These are phyloP conservation scores for Sporobolomyces pararoseus DNA, from an alignment of 768 basidiomycete species.

Conservation along the genomic window DNA sequence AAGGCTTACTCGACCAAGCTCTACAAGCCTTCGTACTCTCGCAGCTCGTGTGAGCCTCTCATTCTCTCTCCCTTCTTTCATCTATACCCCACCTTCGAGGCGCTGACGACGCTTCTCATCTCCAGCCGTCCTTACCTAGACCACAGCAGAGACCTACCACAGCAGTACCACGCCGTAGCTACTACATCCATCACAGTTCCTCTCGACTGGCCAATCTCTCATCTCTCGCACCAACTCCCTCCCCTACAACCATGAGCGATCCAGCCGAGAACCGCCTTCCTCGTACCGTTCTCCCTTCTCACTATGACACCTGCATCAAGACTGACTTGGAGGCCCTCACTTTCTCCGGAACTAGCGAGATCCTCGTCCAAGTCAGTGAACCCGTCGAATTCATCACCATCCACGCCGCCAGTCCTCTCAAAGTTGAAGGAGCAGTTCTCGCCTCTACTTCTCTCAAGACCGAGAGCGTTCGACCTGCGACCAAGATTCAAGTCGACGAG, in stretches of 20 bases:
- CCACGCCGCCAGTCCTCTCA: slow-evolving; percentile 60
- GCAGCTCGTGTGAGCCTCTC: neutral
- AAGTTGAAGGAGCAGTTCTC: slow-evolving; percentile 60
- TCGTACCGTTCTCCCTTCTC: slow-evolving; percentile 45
- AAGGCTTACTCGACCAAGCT: neutral
- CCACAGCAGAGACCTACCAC: too few relatives aligned
- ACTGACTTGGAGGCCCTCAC: slow-evolving; percentile 74
- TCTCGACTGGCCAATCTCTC: slow-evolving; percentile 23
- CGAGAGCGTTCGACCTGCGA: slow-evolving; percentile 54
- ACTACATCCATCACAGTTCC: slow-evolving; percentile 19
- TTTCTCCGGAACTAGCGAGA: slow-evolving; percentile 64
- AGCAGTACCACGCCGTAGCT: neutral
- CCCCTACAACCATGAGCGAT: neutral
- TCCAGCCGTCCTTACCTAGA: neutral
- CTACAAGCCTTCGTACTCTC: neutral
- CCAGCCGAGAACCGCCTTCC: neutral
- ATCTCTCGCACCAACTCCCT: neutral
- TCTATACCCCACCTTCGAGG: neutral
- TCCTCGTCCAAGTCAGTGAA: slow-evolving; percentile 65
- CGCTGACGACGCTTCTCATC: neutral
- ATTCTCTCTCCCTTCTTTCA: neutral
- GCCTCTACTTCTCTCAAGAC: slow-evolving; percentile 58
- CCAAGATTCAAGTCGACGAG: slow-evolving; percentile 58
- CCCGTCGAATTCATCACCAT: slow-evolving; percentile 58
- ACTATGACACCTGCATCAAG: slow-evolving; percentile 73